Evolutionary conservation across 1,139 yeast genomes (phyloP), one percentile per base, ranked within the genome.

Genomic region (Lodderomyces elongisporus): DNA sequence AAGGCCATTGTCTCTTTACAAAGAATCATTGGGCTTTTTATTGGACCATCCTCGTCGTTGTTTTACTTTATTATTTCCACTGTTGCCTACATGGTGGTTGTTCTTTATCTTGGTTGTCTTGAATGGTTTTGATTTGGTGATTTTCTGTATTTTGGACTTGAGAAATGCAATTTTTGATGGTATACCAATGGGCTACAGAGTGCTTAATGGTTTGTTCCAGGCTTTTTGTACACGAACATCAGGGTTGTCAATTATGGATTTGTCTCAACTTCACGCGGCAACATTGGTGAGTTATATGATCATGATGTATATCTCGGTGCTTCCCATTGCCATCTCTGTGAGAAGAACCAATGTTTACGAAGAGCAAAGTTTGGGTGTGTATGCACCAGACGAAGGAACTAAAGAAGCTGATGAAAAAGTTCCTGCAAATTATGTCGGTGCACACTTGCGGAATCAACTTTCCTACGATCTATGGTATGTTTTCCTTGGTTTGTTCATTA

Each of bases 21-120:
- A 73, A 39, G 97, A 91, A 51, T 83, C 94, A 6, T 61, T 89
- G 16, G 93, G 88, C 1, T 91, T 93, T 48, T 58, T 91, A 36
- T 66, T 91, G 32, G 97, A 89, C 47, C 98, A 91, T 53, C 99
- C 99, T 1, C 79, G 99, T 49, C 83, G 99, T 50, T 91, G 98
- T 54, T 91, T 91, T 53, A 89, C 97, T 1, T 62, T 91, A 40
- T 63, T 93, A 35, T 91, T 91, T 51, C 98, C 98, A 0, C 74
- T 91, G 3, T 78, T 81, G 1, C 95, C 97, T 3, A 91, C 98
- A 0, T 88, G 96, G 95, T 87, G 96, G 96, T 67, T 91, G 30
- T 69, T 87, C 37, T 69, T 77, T 36, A 83, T 88, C 17, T 66
- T 91, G 40, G 70, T 89, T 9, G 70, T 70, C 0, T 60, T 91